phyloP scores from a whole-genome alignment of 495 filamentous ascomycete genomes.

The Apiosordaria backusii region DNA sequence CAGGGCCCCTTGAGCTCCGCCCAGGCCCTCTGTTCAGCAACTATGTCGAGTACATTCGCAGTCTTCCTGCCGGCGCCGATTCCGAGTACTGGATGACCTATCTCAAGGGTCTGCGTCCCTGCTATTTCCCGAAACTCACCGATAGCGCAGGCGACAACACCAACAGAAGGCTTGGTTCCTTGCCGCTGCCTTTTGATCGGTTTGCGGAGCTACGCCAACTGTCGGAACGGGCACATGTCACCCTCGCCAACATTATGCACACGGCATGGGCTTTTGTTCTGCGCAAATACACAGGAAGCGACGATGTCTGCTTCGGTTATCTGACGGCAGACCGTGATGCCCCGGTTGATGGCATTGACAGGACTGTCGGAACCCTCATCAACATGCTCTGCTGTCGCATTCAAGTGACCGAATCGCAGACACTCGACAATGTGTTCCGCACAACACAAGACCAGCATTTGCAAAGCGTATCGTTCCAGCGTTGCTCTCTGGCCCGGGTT shows the following conservation, averaged over 20 bases:
- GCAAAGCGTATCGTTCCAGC: conserved; percentile 47
- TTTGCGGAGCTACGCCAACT: conserved; percentile 23
- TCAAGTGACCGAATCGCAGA: conserved; percentile 20
- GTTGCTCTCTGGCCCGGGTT: conserved; percentile 51
- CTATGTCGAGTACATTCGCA: conserved; percentile 49
- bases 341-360: conserved; percentile 42
- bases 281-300: conserved; percentile 29
- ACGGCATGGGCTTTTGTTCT: conserved; percentile 41
- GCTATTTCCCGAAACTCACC: conserved; percentile 44
- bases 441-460: conserved; percentile 50
- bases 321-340: conserved; percentile 50
- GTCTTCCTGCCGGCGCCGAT: conserved; percentile 36
- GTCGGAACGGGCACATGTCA: conserved; percentile 20
- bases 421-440: conserved; percentile 41
- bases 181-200: conserved; percentile 18
- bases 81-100: conserved; percentile 54
- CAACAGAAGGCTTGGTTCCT: conserved; percentile 5
- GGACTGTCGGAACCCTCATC: conserved; percentile 52
- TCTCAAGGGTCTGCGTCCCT: conserved; percentile 47
- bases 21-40: conserved; percentile 51
- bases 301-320: conserved; percentile 52
- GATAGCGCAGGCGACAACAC: neutral
- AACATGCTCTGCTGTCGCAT: conserved; percentile 57
- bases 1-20: conserved; percentile 22
- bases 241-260: conserved; percentile 36